Percentiles rank a stretch among this genome's conserved stretches.
These are phyloP conservation scores for Botryotinia globosa DNA, from an alignment of 2,329 filamentous ascomycete genomes.

Conservation along the genomic window DNA sequence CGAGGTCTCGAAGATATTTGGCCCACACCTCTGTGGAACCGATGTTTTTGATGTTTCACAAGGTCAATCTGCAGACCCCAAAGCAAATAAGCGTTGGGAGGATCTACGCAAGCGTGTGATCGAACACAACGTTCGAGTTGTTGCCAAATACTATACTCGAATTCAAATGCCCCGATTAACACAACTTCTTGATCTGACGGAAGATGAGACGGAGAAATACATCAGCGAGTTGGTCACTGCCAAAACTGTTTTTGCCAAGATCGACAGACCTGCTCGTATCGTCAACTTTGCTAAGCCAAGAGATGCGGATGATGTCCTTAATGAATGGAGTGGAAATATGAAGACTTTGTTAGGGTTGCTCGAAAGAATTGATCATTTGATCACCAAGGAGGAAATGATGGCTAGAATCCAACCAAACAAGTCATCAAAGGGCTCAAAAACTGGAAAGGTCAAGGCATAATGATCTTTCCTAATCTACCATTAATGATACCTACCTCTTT, in stretches of 20 bases:
- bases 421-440: constrained; percentile 36
- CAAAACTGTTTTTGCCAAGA: constrained; percentile 97
- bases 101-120: constrained; percentile 97
- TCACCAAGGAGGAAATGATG: constrained; percentile 99
- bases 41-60: constrained; percentile 79
- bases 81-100: constrained; percentile 84
- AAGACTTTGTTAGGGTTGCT: constrained; percentile 82
- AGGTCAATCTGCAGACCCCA: constrained; percentile 67
- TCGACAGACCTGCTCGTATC: constrained; percentile 86
- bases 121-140: constrained; percentile 96
- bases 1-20: constrained; percentile 83
- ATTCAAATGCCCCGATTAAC: constrained; percentile 91
- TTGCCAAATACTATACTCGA: constrained; percentile 98
- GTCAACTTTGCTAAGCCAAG: constrained; percentile 94
- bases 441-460: constrained; percentile 39
- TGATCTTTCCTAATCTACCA: constrained; percentile 19
- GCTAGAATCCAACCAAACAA: constrained; percentile 77
- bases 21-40: constrained; percentile 79
- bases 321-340: constrained; percentile 99
- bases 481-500: constrained; percentile 32
- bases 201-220: constrained; percentile 98
- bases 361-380: constrained; percentile 93
- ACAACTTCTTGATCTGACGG: constrained; percentile 83
- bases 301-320: constrained; percentile 92
- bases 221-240: constrained; percentile 95